Conservation (phyloP, 129 eudicot species). For the Pseudognaphalium luteoalbum region DNA sequence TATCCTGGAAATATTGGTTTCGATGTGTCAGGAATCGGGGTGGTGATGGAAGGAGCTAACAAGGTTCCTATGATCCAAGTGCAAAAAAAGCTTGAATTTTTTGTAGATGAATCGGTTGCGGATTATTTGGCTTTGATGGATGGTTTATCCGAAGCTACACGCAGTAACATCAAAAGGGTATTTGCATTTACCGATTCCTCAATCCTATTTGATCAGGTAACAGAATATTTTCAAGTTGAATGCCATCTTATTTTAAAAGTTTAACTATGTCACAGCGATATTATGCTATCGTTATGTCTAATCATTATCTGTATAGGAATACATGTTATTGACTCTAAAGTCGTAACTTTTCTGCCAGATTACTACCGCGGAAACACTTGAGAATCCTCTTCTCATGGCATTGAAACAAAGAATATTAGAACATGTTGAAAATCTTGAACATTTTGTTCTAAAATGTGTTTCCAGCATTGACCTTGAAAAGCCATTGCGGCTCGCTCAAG, state of each 20-base stretch:
- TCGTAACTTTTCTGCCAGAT: constrained; percentile 46
- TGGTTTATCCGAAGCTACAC: constrained; percentile 67
- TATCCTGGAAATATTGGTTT: constrained; percentile 51
- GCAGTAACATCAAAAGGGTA: constrained; percentile 49
- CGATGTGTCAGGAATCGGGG: constrained; percentile 82
- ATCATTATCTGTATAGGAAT: neutral
- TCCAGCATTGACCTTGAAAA: constrained; percentile 46
- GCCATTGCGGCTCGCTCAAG: constrained; percentile 63
- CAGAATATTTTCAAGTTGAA: neutral
- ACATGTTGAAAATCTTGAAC: constrained; percentile 50
- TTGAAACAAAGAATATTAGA: constrained; percentile 68
- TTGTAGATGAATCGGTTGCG: constrained; percentile 71
- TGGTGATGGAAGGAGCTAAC: constrained; percentile 60
- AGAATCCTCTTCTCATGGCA: constrained; percentile 66
- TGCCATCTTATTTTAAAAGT: neutral
- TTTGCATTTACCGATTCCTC: constrained; percentile 72
- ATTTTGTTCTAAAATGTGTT: constrained; percentile 57
- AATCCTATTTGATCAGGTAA: constrained; percentile 67
- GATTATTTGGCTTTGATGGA: constrained; percentile 88
- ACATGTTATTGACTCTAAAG: constrained; percentile 18
- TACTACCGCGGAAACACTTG: constrained; percentile 40
- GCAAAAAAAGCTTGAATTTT: constrained; percentile 93
- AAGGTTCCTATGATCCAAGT: constrained; percentile 52
- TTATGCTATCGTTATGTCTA: constrained; percentile 6
- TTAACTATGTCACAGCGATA: neutral